Base-by-base conservation (phyloP, 2,329 filamentous ascomycete species). In the Cladophialophora exuberans region DNA sequence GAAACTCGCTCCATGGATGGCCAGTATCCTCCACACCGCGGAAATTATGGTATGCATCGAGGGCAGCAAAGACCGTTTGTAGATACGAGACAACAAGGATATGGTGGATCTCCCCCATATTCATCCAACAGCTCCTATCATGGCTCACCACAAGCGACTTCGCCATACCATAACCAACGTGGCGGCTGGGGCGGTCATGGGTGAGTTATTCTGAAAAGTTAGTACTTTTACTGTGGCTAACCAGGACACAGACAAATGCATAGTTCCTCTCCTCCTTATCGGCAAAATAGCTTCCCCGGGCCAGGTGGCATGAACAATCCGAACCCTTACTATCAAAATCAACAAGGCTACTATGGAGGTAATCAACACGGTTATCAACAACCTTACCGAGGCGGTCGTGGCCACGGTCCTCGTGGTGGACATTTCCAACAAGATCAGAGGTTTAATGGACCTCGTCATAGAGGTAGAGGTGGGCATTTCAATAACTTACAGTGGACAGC, bases 401-500 rank as follows among this genome's bases (percentile, higher is more conserved):
- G 80, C 3, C 71, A 74, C 61, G 70, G 71, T 33, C 75, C 77
- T 13, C 81, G 86, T 48, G 84, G 84, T 30, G 82, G 79, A 55
- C 79, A 83, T 52, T 84, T 81, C 65, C 57, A 56, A 18, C 57
- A 52, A 47, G 63, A 64, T 47, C 61, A 60, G 46, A 57, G 63
- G 49, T 65, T 65, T 38, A 59, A 51, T 30, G 56, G 54, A 25
- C 56, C 60, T 38, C 44, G 50, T 23, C 26, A 31, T 17, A n/a
- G 86, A 47, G 84, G 84, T 30, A 75, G 81, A 61, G 78, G 75
- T 28, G 75, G 77, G 60, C 75, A 85, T 72, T 82, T 87, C 76
- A 79, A 85, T 72, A 83, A 88, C 72, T 69, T 85, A 2, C 88
- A 90, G 41, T 92, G 89, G 87, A 87, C 82, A 52, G 79, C 84